These are phyloP conservation scores for Lathyrus oleraceus DNA, from an alignment of 306 rosid species.

Conservation along the genomic window DNA sequence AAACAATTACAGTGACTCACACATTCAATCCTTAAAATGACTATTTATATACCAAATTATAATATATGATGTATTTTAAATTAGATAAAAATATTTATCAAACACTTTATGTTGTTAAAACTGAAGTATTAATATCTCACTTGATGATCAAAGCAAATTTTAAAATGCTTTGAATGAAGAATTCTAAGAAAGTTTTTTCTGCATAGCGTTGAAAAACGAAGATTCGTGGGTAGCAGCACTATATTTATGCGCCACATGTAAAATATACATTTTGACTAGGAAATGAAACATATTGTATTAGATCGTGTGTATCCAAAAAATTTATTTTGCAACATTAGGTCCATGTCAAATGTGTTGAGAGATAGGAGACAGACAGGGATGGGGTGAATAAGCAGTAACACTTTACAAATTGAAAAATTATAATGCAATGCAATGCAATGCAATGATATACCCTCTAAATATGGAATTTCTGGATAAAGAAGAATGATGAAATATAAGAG, in stretches of 20 bases:
- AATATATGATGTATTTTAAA: background rate
- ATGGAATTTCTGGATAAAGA: no score
- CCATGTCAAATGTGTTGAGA: background rate
- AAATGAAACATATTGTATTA: background rate
- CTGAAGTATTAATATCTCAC: background rate
- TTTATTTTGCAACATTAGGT: background rate
- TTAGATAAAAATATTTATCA: background rate
- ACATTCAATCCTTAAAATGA: background rate
- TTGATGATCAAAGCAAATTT: constrained; percentile 14
- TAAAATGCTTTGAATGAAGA: constrained; percentile 29
- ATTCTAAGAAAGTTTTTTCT: background rate
- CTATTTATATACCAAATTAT: background rate
- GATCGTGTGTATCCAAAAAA: constrained; percentile 1
- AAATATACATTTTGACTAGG: background rate
- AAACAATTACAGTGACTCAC: no score
- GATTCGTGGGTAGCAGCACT: constrained; percentile 31
- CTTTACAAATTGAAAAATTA: background rate
- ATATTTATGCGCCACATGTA: constrained; percentile 10
- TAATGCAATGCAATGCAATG: no score
- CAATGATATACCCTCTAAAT: no score
- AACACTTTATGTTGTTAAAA: background rate
- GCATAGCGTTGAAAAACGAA: constrained; percentile 15
- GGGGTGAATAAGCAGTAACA: background rate
- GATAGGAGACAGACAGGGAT: background rate
- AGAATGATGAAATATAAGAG: no score